Base-by-base conservation (phyloP, 371 early-diverging fungal genomes). In the Mucor saturninus region DNA sequence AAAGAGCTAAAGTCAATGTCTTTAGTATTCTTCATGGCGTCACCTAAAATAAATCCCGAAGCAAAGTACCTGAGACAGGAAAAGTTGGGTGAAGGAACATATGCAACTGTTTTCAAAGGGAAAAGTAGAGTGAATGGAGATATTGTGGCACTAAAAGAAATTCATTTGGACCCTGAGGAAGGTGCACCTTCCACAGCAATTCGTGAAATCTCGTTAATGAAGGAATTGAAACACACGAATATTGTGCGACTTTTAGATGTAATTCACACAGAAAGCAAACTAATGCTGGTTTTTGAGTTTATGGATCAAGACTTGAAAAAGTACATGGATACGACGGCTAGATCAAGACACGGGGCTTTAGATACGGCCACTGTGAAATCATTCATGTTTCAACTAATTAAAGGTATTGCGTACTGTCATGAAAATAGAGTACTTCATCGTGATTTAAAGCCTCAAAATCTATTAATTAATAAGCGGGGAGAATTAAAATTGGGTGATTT, bases 61-160 rank as follows among this genome's bases (percentile, higher is more conserved):
- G 68, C 83, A 56, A 81, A 83, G 54, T 97, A 93, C 77, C 75
- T 89, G 62, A 87, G 91, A 53, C 77, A 92, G 45, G 95, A 96
- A 74, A 95, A 97, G 78, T 87, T 99, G 54, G 98, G 98, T 40
- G 98, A 98, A 83, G 99, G 99, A 40, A 99, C 99, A 29, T 99
- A 99, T 71, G 99, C 98, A 21, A 95, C 93, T 4, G 99, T 99
- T n/a, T 99, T 91, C 87, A 98, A 97, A 82, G 99, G 97, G 64
- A 86, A 91, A 79, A 91, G 90, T 70, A 86, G 89, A 67, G 73
- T 85, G 14, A 93, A 91, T 39, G 91, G 92, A 37, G 95, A 94
- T 63, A 87, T 95, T 26, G 98, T 99, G 2, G 99, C 99, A 2
- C 80, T 99, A 40, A 99, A 99, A 80, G 95, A 98, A 78, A 97